Conservation (phyloP, 805 yeast genomes). For the Kodamaea sagamina region DNA sequence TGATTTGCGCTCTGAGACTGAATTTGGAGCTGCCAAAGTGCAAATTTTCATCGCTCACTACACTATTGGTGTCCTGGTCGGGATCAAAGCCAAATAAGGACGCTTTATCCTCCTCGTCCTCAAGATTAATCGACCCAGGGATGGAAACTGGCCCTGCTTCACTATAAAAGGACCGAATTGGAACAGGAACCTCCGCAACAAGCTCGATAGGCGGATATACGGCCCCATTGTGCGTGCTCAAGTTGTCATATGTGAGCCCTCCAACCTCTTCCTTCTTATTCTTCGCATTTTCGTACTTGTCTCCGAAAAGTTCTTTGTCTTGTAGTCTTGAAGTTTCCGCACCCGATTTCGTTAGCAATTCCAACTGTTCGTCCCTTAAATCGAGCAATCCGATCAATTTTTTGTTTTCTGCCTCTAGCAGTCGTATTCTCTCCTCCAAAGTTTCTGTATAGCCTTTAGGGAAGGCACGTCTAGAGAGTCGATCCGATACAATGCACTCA, state of each 20-base stretch:
- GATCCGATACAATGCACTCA: constrained; percentile 86
- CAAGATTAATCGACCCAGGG: constrained; percentile 54
- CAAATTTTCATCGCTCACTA: constrained; percentile 31
- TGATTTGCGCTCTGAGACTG: background rate
- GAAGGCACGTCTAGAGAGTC: constrained; percentile 79
- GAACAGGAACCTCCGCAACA: no score
- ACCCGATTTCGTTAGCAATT: constrained; percentile 21
- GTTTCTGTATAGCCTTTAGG: constrained; percentile 94
- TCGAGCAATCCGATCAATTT: constrained; percentile 64
- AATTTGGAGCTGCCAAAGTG: constrained; percentile 1
- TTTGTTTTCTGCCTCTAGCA: constrained; percentile 77
- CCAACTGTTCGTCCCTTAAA: constrained; percentile 64
- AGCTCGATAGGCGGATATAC: no score
- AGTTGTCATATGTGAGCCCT: background rate
- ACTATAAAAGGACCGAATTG: background rate
- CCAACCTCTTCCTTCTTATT: background rate
- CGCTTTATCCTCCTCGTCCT: constrained; percentile 40
- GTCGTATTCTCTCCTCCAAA: constrained; percentile 83
- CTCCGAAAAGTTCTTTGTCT: no score
- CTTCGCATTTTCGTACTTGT: background rate
- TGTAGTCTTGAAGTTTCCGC: no score
- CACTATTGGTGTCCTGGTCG: constrained; percentile 32
- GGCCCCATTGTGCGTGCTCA: no score
- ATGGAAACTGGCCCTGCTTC: constrained; percentile 56
- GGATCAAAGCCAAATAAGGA: background rate